Base-by-base conservation (phyloP, 2,329 filamentous ascomycete species). In the Aspergillus puulaauensis region DNA sequence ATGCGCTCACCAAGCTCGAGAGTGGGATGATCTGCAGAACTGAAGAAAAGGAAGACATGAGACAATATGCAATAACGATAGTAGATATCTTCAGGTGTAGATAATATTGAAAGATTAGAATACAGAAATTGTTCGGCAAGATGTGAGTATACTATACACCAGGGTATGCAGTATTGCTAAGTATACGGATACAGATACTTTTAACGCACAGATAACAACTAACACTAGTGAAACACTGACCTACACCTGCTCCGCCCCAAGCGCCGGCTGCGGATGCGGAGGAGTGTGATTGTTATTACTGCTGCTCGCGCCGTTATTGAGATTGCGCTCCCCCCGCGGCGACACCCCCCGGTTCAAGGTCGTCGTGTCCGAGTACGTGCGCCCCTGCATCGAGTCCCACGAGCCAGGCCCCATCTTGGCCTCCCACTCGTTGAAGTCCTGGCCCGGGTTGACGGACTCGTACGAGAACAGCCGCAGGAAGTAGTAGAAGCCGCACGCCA, bases 391-490 rank as follows among this genome's bases (percentile, higher is more conserved):
- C 2, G 65, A 62, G 61, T 68, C 24, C 64, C 66, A 55, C 0
- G 66, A 67, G 6, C 60, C 63, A 3, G 62, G 61, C 0, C 66
- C 61, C 12, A 53, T 58, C 47, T 62, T 68, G 12, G 45, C 61
- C 45, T 72, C 70, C 69, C 67, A 71, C 60, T 72, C 69, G 33
- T 72, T 68, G 15, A 83, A 86, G 70, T 91, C 88, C 66, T 90
- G 77, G 3, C 76, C 77, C 3, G 77, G 77, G 41, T 79, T 80
- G 48, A 75, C 77, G 2, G 72, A 75, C 59, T 79, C 66, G 59
- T 77, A 79, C 54, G 72, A 72, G 56, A 77, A 69, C 21, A 73
- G 70, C 65, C 78, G 77, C 60, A 84, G 74, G 58, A 82, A 72
- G 54, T 65, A 69, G 61, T 80, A 84, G 64, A 83, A 82, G 7